These are phyloP conservation scores for Nemania serpens DNA, from an alignment of 2,329 filamentous ascomycete genomes.

Conservation along the genomic window DNA sequence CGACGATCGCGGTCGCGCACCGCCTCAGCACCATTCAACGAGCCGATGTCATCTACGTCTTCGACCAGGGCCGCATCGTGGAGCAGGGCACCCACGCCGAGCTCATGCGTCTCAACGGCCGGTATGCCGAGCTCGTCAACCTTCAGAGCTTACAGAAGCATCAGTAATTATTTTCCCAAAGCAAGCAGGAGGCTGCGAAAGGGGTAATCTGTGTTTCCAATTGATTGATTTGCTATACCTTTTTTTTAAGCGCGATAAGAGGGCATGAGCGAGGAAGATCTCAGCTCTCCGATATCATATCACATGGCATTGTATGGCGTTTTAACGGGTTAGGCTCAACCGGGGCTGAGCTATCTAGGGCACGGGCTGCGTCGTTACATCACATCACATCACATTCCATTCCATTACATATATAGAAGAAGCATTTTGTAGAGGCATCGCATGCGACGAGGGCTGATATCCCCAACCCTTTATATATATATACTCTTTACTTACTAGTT, in stretches of 20 bases:
- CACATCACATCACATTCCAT: too few relatives aligned
- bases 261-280: constrained; percentile 8
- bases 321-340: constrained; percentile 1
- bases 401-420: too few relatives aligned
- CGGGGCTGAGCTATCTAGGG: too few relatives aligned
- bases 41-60: constrained; percentile 95
- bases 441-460: too few relatives aligned
- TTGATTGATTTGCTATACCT: too few relatives aligned
- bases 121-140: constrained; percentile 80
- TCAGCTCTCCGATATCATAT: background rate
- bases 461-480: too few relatives aligned
- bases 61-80: constrained; percentile 84
- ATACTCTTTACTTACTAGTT: too few relatives aligned
- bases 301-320: constrained; percentile 23
- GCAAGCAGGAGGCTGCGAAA: too few relatives aligned
- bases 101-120: constrained; percentile 69
- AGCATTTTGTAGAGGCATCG: too few relatives aligned
- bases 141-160: constrained; percentile 75
- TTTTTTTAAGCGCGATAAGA: background rate
- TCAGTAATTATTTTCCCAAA: constrained; percentile 29
- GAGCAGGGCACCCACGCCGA: constrained; percentile 82
- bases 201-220: too few relatives aligned
- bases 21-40: constrained; percentile 91
- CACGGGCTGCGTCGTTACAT: too few relatives aligned
- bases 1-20: constrained; percentile 94